Conservation (phyloP, 2,329 filamentous ascomycete species). For the Alternaria sp. region DNA sequence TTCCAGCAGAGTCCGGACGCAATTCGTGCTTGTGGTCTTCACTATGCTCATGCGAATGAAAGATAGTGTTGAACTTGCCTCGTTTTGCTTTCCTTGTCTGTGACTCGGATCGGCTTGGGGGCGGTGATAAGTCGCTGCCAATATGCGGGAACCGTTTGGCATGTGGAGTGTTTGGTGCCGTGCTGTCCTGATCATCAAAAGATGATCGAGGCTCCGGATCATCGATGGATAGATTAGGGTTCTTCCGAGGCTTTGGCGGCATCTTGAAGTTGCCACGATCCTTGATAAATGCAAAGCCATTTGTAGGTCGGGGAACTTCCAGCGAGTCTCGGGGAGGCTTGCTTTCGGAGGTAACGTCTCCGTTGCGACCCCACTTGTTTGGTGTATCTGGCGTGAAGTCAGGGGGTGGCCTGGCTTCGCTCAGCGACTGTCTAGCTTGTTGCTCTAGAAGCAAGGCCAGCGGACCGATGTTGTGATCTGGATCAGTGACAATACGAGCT, state of each 20-base stretch:
- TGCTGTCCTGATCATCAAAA: conserved; percentile 49
- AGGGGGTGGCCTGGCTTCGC: conserved; percentile 46
- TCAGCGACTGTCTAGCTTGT: conserved; percentile 47
- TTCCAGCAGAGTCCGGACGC: conserved; percentile 27
- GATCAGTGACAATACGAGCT: conserved; percentile 58
- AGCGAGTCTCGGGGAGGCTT: conserved; percentile 33
- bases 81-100: conserved; percentile 47
- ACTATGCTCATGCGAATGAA: conserved; percentile 49
- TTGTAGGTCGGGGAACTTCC: conserved; percentile 31
- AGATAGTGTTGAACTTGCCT: conserved; percentile 52
- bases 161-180: conserved; percentile 50
- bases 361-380: conserved; percentile 49
- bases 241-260: conserved; percentile 29
- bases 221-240: conserved; percentile 29
- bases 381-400: conserved; percentile 54
- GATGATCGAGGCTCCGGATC: conserved; percentile 50
- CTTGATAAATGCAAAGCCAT: conserved; percentile 29
- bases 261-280: conserved; percentile 30
- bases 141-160: conserved; percentile 43
- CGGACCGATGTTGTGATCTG: conserved; percentile 56
- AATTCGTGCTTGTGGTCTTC: conserved; percentile 41
- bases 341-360: conserved; percentile 28
- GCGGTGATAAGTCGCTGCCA: conserved; percentile 48
- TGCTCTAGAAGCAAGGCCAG: conserved; percentile 57
- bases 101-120: conserved; percentile 44